Evolutionary conservation across 257 asterid genomes (phyloP), one percentile per base, ranked within the genome.

Genomic region (Hygrophila difformis): DNA sequence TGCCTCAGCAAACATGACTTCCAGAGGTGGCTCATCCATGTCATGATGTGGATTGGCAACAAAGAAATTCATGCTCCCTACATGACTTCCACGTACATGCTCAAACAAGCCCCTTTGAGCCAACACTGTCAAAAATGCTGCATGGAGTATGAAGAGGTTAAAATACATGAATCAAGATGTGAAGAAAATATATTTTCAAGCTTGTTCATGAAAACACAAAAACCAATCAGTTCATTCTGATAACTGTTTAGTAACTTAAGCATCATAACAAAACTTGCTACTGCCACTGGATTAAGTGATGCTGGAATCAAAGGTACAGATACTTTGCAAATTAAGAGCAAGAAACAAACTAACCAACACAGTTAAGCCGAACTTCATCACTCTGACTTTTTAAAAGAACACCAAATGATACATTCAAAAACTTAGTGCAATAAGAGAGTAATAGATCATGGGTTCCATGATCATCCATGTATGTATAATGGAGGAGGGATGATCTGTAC

Each of bases 1-100:
- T 31, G 98, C 98, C 79, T 89, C 96, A 33, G 94, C 93, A 79
- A 85, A 89, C 77, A 85, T 64, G 62, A 71, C 67, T 67, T 63
- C 82, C 47, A 82, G 59, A 34, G 79, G 56, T 39, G 73, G 73
- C 43, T 61, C 74, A 59, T 73, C 78, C 36, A 46, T 51, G 86
- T 75, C 69, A 58, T 60, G 73, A 67, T 64, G 61, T 74, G 66
- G n/a, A n/a, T 73, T 84, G 47, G 56, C 78, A 58, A 65, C 76
- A 59, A 66, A 68, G 52, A 67, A 49, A 56, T 64, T 61, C 57
- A 18, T 62, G 56, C 59, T 62, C 49, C 71, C 67, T 10, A 56
- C 47, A 40, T 59, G 67, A 62, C 47, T 65, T 52, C 63, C 61
- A 60, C 66, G 51, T 57, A 62, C 60, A 53, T 48, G 69, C 64